These are phyloP conservation scores for Daldinia concentrica DNA, from an alignment of 495 filamentous ascomycete species.

Conservation along the genomic window DNA sequence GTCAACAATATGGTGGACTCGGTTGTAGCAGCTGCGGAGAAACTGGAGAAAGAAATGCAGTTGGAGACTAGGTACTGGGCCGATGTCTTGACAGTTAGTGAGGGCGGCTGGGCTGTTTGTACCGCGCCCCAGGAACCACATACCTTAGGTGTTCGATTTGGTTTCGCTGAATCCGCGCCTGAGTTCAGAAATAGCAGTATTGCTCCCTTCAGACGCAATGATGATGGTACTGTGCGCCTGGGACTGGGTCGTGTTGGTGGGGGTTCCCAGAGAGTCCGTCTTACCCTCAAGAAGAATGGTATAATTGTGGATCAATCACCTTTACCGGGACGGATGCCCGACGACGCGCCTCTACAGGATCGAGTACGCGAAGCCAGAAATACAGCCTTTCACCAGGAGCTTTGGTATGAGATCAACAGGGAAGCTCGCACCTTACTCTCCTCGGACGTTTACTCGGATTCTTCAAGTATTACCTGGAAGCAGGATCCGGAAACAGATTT, in stretches of 20 bases:
- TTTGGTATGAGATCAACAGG: slow-evolving; percentile 89
- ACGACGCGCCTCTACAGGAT: slow-evolving; percentile 60
- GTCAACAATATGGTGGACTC: slow-evolving; percentile 77
- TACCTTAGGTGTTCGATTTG: slow-evolving; percentile 84
- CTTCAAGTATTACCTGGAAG: slow-evolving; percentile 67
- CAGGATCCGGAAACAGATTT: slow-evolving; percentile 62
- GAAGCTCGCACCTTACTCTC: slow-evolving; percentile 77
- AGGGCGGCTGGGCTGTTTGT: slow-evolving; percentile 85
- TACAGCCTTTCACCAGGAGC: slow-evolving; percentile 87
- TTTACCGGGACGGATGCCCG: slow-evolving; percentile 52
- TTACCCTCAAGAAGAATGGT: slow-evolving; percentile 60
- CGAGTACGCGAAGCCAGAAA: slow-evolving; percentile 84
- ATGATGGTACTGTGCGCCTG: slow-evolving; percentile 77
- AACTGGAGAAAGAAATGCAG: slow-evolving; percentile 77
- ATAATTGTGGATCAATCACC: slow-evolving; percentile 63
- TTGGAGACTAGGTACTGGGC: slow-evolving; percentile 89
- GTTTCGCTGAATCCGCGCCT: slow-evolving; percentile 82
- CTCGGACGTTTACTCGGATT: slow-evolving; percentile 69
- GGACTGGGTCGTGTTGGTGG: slow-evolving; percentile 70
- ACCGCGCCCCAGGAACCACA: slow-evolving; percentile 75
- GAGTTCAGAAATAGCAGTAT: slow-evolving; percentile 81
- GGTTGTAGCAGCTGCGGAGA: slow-evolving; percentile 73
- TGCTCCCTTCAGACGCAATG: slow-evolving; percentile 75
- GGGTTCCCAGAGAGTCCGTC: slow-evolving; percentile 70
- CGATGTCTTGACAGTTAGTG: slow-evolving; percentile 79